Base-by-base conservation (phyloP, 192 early-diverging fungal species). In the Mortierella claussenii region DNA sequence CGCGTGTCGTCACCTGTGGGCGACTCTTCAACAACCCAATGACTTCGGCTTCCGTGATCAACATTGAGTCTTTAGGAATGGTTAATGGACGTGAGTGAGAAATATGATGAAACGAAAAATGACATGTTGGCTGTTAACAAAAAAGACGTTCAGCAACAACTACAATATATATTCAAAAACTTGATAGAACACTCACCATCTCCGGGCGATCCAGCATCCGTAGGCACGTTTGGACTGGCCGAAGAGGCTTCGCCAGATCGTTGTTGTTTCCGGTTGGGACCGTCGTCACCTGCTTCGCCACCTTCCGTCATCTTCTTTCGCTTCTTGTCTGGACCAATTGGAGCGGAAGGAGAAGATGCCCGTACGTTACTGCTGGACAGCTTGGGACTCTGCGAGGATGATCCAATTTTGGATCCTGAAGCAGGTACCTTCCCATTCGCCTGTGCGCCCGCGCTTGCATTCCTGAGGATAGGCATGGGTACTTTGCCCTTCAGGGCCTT, bases 21-120 rank as follows among this genome's bases (percentile, higher is more conserved):
- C 81, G 75, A 33, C 78, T 83, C 40, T 79, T 86, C 53, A 89
- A 86, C 26, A 90, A 45, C 4, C 84, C 80, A 17, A 91, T 79
- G 3, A 93, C 89, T 63, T 93, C 91, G 21, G 82, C 78, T 58
- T 90, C 88, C 20, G 88, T 91, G 37, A 93, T 90, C 15, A 90
- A 56, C 42, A 80, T 64, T 1, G 80, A 52, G 10, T 79, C 79
- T 66, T 0, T 20, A 13, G 15, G 44, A 11, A 42, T 42, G 8
- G 17, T 42, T 42, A 42, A 11, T 42, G n/a, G n/a, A n/a, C n/a
- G n/a, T n/a, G n/a, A n/a, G n/a, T n/a, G n/a, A n/a, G n/a, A n/a
- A n/a, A 40, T 40, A 10, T 40, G 37, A 40, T 40, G 8, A 40
- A 40, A 40, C 7, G 13, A 40, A 40, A 40, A 40, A 13, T 40